Percentiles rank a stretch among this genome's conserved stretches.
Evolutionary conservation across 257 asterid genomes (phyloP).

Genomic region (Mitragyna speciosa): DNA sequence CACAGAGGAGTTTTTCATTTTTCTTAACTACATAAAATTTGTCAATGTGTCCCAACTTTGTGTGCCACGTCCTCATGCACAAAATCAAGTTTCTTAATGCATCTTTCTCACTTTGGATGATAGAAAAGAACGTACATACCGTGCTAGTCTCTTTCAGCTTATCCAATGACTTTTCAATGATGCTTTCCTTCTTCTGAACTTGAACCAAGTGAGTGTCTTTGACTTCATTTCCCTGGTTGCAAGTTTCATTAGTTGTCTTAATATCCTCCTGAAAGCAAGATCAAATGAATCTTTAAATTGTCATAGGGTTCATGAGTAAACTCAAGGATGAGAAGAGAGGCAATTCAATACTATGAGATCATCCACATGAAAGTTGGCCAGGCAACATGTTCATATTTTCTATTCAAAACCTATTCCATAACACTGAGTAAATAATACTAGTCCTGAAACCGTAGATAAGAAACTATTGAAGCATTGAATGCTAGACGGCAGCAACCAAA

Average conservation of each 20-base stretch:
- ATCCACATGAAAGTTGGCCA: background rate
- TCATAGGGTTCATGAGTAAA: background rate
- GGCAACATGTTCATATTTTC: background rate
- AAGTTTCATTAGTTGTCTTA: slow-evolving; percentile 46
- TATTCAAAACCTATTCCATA: background rate
- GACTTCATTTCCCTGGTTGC: slow-evolving; percentile 35
- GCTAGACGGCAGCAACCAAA: background rate
- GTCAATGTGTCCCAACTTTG: background rate
- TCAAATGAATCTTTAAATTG: background rate
- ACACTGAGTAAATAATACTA: background rate
- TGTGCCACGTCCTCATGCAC: background rate
- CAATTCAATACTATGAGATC: background rate
- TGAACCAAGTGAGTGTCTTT: slow-evolving; percentile 43
- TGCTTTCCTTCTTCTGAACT: slow-evolving; percentile 62
- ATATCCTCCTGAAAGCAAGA: slow-evolving; percentile 59
- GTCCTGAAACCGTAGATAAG: background rate
- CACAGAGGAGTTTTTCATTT: background rate
- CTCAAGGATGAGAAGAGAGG: background rate
- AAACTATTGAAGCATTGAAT: background rate
- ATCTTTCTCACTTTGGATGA: background rate
- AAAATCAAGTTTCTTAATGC: background rate
- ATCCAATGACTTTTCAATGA: slow-evolving; percentile 77
- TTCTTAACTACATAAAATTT: too few relatives aligned
- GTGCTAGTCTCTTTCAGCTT: slow-evolving; percentile 91
- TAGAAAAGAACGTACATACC: slow-evolving; percentile 17